A percentile compares a stretch with the other conserved stretches of the same genome.
These are phyloP conservation scores for Biscogniauxia marginata DNA, from an alignment of 2,329 filamentous ascomycete species.

Conservation along the genomic window DNA sequence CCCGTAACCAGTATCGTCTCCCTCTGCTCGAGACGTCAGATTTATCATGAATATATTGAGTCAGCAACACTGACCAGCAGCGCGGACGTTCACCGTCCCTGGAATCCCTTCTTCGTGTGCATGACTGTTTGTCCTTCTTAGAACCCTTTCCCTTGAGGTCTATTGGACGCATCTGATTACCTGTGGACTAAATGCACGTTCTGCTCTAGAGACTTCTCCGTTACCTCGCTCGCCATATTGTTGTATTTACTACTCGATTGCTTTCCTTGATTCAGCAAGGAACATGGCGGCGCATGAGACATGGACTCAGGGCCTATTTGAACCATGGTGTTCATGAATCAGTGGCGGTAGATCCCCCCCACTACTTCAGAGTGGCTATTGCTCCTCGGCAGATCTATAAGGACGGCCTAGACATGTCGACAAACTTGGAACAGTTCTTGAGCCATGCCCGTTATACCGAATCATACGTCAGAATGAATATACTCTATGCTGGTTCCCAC, in stretches of 20 bases:
- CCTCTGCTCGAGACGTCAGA: slow-evolving; percentile 38
- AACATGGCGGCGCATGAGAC: background rate
- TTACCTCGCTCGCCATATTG: slow-evolving; percentile 3
- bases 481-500: slow-evolving; percentile 6
- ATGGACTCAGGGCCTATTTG: background rate
- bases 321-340: background rate
- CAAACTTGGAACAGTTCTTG: background rate
- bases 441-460: slow-evolving; percentile 1
- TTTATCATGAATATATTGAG: background rate
- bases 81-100: slow-evolving; percentile 53
- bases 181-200: slow-evolving; percentile 32
- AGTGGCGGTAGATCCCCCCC: background rate
- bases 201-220: background rate
- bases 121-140: slow-evolving; percentile 34
- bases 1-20: slow-evolving; percentile 58
- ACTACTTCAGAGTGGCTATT: background rate
- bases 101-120: slow-evolving; percentile 56
- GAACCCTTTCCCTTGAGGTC: background rate
- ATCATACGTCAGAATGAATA: slow-evolving; percentile 1
- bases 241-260: background rate
- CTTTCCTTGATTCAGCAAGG: background rate
- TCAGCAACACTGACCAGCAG: slow-evolving; percentile 24
- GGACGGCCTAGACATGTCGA: background rate
- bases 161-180: background rate
- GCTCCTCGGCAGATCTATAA: background rate